phyloP scores from a whole-genome alignment of 2,329 filamentous ascomycete genomes.

The Epichloe aotearoae region DNA sequence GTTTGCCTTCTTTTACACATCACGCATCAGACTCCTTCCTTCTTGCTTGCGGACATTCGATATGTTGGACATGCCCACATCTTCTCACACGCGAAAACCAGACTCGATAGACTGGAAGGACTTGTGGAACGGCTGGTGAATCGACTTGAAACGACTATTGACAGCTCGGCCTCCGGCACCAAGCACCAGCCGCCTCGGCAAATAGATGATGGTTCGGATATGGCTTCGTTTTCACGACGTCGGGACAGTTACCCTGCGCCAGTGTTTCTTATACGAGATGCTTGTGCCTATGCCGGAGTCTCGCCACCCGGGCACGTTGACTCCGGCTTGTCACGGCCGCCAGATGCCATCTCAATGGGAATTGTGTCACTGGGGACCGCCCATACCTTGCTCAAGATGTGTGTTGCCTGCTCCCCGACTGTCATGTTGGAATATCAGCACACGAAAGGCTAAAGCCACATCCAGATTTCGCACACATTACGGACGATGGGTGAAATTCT shows the following conservation, averaged over 20 bases:
- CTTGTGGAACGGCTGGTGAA: neutral
- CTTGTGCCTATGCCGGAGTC: conserved; percentile 13
- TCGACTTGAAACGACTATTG: neutral
- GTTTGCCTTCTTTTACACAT: neutral
- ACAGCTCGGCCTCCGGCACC: neutral
- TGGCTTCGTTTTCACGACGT: neutral
- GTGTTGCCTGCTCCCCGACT: neutral
- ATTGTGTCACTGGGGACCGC: conserved; percentile 10
- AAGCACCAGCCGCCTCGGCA: neutral
- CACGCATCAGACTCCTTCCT: too few species aligned
- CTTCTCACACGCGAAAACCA: neutral
- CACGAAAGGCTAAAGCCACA: neutral
- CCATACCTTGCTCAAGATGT: conserved; percentile 11
- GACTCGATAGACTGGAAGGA: neutral
- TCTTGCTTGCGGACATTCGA: too few species aligned
- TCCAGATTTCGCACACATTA: conserved; percentile 15
- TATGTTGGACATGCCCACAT: too few species aligned
- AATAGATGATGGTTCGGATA: neutral
- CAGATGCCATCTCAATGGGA: conserved; percentile 12
- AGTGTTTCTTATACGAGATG: conserved; percentile 16
- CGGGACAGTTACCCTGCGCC: conserved; percentile 9
- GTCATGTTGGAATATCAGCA: neutral
- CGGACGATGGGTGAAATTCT: conserved; percentile 15
- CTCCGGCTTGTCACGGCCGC: neutral
- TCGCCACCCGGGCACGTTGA: conserved; percentile 7